Base-by-base conservation (phyloP, 2,329 filamentous ascomycete species). In the Cladosporium sphaerospermum region DNA sequence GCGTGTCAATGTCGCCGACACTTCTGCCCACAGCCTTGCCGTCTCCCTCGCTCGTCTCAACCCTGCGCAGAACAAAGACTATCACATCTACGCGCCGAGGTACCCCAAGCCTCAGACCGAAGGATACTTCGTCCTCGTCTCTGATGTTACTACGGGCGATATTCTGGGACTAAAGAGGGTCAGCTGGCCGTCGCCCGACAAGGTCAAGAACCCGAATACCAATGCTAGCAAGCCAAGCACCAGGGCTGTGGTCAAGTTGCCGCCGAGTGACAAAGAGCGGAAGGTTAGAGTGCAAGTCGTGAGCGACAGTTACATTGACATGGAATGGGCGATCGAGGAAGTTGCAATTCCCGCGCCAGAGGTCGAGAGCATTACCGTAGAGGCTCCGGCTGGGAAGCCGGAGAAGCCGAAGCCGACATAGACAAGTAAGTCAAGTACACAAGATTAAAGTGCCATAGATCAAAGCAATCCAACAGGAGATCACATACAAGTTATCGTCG, bases 41-140 rank as follows among this genome's bases (percentile, higher is more conserved):
- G 73, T 93, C 9, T 71, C 73, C 2, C 67, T 96, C 11, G 76
- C 75, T 40, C 83, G 91, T 0, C 73, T 80, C 46, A 96, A 95
- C 68, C 67, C 79, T 1, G 70, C 85, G 3, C 74, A 75, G 10
- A 80, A 86, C 64, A 73, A 77, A 8, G 86, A 90, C 1, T 84
- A 81, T 45, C 81, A 86, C 56, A 86, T 96, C 66, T 96, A 85
- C 62, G 89, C 93, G 0, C 92, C 95, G 2, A 80, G 81, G 18
- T 97, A 95, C 72, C 92, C 92, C 1, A 99, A 99, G 71, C 84
- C 90, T 13, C 93, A 99, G 70, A 93, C 84, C 0, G 93, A 99
- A 65, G 91, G 91, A 0, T 97, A 85, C 80, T 97, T 99, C 69
- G 81, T 93, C 11, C 67, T 97, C 18, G 78, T 95, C 0, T 85